These are phyloP conservation scores for Penicillium sp. DNA, from an alignment of 2,329 filamentous ascomycete genomes.

Conservation along the genomic window DNA sequence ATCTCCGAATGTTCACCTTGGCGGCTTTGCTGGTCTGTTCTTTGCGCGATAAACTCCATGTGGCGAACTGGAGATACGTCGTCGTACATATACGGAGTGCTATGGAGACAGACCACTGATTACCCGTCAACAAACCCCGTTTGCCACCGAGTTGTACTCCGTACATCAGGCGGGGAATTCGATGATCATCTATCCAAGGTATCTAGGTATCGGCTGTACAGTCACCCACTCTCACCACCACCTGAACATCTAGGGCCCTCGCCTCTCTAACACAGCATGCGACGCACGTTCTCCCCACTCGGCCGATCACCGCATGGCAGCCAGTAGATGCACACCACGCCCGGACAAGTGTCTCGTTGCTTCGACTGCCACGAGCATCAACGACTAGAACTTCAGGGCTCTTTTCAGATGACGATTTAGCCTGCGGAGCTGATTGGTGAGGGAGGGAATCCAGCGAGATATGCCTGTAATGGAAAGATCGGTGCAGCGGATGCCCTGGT, in stretches of 20 bases:
- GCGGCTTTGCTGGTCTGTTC: not conserved
- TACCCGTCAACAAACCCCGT: not conserved
- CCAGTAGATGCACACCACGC: slow-evolving; percentile 45
- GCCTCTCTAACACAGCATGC: slow-evolving; percentile 44
- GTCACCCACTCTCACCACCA: slow-evolving; percentile 39
- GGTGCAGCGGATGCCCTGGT: slow-evolving; percentile 39
- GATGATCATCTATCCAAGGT: not conserved
- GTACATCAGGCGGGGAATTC: not conserved
- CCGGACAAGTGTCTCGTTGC: slow-evolving; percentile 40
- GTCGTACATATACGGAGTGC: not conserved
- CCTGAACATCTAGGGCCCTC: slow-evolving; percentile 35
- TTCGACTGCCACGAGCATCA: slow-evolving; percentile 33
- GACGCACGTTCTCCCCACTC: slow-evolving; percentile 37
- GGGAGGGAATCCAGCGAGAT: slow-evolving; percentile 27
- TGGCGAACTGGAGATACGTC: not conserved
- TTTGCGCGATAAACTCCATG: not conserved
- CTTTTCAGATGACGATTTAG: slow-evolving; percentile 2
- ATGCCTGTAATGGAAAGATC: slow-evolving; percentile 31
- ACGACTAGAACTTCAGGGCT: slow-evolving; percentile 29
- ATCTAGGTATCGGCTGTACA: not conserved
- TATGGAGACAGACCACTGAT: not conserved
- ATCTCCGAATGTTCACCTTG: not conserved
- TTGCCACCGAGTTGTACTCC: not conserved
- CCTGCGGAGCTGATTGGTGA: slow-evolving; percentile 16
- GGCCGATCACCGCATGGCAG: slow-evolving; percentile 40